Evolutionary conservation across 1,139 yeast species (phyloP).

Genomic region (Saccharomyces hybrid): DNA sequence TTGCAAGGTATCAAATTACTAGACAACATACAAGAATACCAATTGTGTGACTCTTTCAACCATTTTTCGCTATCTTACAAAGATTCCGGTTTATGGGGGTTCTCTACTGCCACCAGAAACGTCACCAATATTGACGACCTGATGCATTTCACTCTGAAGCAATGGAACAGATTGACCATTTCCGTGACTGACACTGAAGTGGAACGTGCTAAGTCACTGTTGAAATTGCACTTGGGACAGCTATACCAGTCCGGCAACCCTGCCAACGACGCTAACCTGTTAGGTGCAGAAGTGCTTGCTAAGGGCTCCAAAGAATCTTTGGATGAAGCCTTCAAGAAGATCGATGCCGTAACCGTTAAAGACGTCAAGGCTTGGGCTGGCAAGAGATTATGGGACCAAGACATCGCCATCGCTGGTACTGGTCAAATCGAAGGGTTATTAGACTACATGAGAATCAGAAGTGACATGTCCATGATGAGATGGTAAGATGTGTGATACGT

Average conservation of each 20-base stretch:
- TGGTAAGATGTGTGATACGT: slow-evolving; percentile 35
- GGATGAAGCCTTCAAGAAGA: slow-evolving; percentile 46
- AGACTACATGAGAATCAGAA: slow-evolving; percentile 79
- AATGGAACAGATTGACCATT: slow-evolving; percentile 77
- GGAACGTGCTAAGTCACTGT: slow-evolving; percentile 64
- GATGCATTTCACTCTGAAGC: slow-evolving; percentile 69
- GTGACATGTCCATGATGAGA: slow-evolving; percentile 84
- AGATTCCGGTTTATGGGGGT: slow-evolving; percentile 80
- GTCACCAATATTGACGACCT: slow-evolving; percentile 59
- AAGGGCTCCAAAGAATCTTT: slow-evolving; percentile 56
- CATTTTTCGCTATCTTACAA: slow-evolving; percentile 68
- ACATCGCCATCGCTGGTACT: slow-evolving; percentile 70
- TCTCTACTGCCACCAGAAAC: slow-evolving; percentile 57
- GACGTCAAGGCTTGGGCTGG: slow-evolving; percentile 69
- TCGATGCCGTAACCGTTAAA: slow-evolving; percentile 55
- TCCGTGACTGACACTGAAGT: slow-evolving; percentile 72
- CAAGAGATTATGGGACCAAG: slow-evolving; percentile 73
- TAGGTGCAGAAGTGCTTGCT: slow-evolving; percentile 55
- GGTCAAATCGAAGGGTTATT: slow-evolving; percentile 78
- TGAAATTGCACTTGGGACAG: slow-evolving; percentile 51
- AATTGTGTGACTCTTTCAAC: slow-evolving; percentile 59
- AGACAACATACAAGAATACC: slow-evolving; percentile 62
- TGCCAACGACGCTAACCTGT: slow-evolving; percentile 48
- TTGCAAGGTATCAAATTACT: slow-evolving; percentile 84
- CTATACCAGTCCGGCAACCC: slow-evolving; percentile 43